Conservation (phyloP, 2,329 filamentous ascomycete genomes). For the Microcera coccophila region DNA sequence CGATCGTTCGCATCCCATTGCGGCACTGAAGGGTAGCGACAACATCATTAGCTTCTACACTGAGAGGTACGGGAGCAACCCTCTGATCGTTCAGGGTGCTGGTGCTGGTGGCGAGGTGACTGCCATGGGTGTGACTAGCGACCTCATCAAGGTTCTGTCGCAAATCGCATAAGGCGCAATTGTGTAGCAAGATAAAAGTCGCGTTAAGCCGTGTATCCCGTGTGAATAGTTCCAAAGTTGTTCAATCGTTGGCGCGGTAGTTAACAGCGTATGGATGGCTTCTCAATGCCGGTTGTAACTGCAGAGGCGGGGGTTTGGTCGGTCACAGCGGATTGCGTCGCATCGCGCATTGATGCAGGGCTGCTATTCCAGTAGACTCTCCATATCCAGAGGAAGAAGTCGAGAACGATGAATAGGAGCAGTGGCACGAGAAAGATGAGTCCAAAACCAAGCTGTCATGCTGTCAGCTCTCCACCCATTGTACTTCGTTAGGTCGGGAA, state of each 20-base stretch:
- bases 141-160: slow-evolving; percentile 83
- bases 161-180: slow-evolving; percentile 50
- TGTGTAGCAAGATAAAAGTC: slow-evolving; percentile 17
- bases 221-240: too few relatives aligned
- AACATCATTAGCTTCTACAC: slow-evolving; percentile 99
- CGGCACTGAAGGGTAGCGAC: slow-evolving; percentile 91
- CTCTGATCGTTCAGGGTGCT: slow-evolving; percentile 89
- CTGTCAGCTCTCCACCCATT: slow-evolving; percentile 6
- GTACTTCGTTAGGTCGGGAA: slow-evolving; percentile 1
- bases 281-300: slow-evolving; percentile 22
- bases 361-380: slow-evolving; percentile 34
- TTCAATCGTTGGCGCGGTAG: not conserved
- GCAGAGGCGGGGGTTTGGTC: slow-evolving; percentile 18
- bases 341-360: slow-evolving; percentile 12
- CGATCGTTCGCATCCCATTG: slow-evolving; percentile 85
- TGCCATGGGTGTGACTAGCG: slow-evolving; percentile 94
- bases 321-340: slow-evolving; percentile 14
- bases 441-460: slow-evolving; percentile 40
- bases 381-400: slow-evolving; percentile 52
- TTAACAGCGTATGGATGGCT: slow-evolving; percentile 15
- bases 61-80: slow-evolving; percentile 84
- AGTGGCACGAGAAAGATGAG: slow-evolving; percentile 46
- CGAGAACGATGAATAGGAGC: slow-evolving; percentile 45
- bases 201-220: slow-evolving; percentile 5
- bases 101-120: slow-evolving; percentile 94